Evolutionary conservation across 345 rosid genomes (phyloP).

Genomic region (Luvunga scandens): DNA sequence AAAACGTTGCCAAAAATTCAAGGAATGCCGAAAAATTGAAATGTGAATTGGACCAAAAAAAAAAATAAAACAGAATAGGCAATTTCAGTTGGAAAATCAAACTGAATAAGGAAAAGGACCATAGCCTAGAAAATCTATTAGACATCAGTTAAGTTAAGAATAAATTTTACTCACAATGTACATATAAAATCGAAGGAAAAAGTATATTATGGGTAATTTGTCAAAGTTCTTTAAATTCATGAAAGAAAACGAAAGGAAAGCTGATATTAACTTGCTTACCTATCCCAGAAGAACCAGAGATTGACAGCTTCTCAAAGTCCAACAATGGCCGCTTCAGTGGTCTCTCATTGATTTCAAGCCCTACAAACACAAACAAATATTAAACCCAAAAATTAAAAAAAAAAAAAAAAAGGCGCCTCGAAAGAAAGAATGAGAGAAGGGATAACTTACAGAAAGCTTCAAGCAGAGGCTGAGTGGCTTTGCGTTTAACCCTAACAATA

Average conservation of each 20-base stretch:
- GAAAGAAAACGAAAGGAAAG: background rate
- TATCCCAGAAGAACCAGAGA: slow-evolving; percentile 37
- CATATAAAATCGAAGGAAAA: background rate
- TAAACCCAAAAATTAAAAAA: background rate
- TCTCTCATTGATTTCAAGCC: slow-evolving; percentile 85
- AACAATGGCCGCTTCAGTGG: slow-evolving; percentile 55
- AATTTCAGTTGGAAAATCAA: background rate
- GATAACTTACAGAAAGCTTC: slow-evolving; percentile 59
- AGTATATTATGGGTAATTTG: background rate
- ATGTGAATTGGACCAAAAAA: background rate
- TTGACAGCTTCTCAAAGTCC: slow-evolving; percentile 55
- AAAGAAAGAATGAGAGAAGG: background rate
- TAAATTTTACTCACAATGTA: background rate
- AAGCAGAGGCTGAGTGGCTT: slow-evolving; percentile 40
- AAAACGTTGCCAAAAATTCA: background rate
- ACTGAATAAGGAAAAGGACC: background rate
- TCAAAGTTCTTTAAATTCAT: background rate
- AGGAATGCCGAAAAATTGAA: background rate
- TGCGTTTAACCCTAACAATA: slow-evolving; percentile 66
- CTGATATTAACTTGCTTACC: slow-evolving; percentile 22
- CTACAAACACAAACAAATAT: slow-evolving; percentile 19
- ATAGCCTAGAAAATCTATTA: background rate
- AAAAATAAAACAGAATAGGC: too few species aligned
- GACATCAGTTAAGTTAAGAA: background rate
- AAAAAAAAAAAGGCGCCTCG: background rate